Conservation (phyloP, 2,329 filamentous ascomycete genomes). For the Pseudocercospora macadamiae region DNA sequence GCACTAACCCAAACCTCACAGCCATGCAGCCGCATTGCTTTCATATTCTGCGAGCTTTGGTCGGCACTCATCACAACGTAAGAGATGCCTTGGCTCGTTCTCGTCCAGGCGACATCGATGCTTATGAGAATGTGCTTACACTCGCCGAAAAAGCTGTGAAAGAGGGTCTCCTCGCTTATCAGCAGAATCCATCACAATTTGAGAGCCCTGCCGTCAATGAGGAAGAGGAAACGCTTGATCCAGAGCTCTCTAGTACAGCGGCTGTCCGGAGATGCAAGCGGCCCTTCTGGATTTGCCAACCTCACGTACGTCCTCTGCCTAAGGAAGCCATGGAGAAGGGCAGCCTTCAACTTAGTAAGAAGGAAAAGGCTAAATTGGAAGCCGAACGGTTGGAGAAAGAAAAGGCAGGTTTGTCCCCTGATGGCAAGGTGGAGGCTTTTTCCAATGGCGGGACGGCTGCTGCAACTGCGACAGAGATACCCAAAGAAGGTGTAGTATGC, state of each 20-base stretch:
- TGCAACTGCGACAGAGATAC: conserved; percentile 39
- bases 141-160: conserved; percentile 77
- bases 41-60: conserved; percentile 81
- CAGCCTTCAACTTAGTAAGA: conserved; percentile 38
- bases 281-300: conserved; percentile 89
- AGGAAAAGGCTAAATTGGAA: conserved; percentile 35
- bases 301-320: conserved; percentile 82
- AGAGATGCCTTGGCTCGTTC: conserved; percentile 78
- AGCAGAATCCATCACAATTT: conserved; percentile 45
- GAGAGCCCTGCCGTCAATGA: conserved; percentile 29
- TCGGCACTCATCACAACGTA: conserved; percentile 78
- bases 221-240: conserved; percentile 25
- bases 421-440: conserved; percentile 34
- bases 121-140: conserved; percentile 74
- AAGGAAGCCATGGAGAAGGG: conserved; percentile 67
- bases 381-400: conserved; percentile 31
- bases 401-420: conserved; percentile 31
- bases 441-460: not conserved
- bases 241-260: conserved; percentile 48
- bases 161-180: conserved; percentile 70
- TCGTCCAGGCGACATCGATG: conserved; percentile 70
- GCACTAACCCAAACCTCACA: conserved; percentile 67
- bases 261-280: conserved; percentile 74
- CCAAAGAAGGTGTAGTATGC: conserved; percentile 50
- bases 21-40: conserved; percentile 92